A percentile compares a stretch with the other conserved stretches of the same genome.
Evolutionary conservation across 169 alveolate genomes (phyloP).

Genomic region (Cystoisospora suis): DNA sequence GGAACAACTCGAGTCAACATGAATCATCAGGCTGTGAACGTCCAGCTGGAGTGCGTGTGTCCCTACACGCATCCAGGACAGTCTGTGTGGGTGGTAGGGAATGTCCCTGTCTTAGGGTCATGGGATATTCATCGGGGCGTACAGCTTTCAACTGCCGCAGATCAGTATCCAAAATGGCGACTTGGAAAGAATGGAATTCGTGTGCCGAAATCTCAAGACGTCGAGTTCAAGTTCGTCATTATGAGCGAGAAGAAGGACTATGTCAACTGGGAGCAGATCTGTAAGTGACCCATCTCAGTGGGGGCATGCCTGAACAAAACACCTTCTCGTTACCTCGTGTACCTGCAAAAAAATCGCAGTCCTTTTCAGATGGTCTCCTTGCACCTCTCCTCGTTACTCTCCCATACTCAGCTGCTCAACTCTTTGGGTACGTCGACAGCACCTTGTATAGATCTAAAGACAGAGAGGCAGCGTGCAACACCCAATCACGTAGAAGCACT

Average conservation of each 20-base stretch:
- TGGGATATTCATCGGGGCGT: neutral
- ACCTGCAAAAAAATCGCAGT: neutral
- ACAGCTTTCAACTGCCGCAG: neutral
- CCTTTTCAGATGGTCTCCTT: neutral
- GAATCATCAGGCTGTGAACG: neutral
- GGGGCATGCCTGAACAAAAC: neutral
- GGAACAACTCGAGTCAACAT: no score
- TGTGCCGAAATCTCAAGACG: neutral
- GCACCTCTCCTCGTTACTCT: no score
- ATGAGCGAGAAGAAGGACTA: neutral
- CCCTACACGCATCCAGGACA: conserved; percentile 12
- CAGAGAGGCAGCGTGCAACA: no score
- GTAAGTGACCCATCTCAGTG: no score
- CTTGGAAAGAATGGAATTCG: neutral
- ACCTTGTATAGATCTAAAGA: neutral
- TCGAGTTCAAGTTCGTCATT: conserved; percentile 34
- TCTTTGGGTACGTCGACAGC: no score
- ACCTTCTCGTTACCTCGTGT: neutral
- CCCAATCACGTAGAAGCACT: no score
- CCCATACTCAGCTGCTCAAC: no score
- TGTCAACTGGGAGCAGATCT: conserved; percentile 18
- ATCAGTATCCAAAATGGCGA: neutral
- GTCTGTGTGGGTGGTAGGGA: conserved; percentile 10
- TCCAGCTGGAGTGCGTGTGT: conserved; percentile 30
- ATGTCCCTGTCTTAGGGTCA: neutral